These are phyloP conservation scores for Hymenoscyphus linearis DNA, from an alignment of 2,329 filamentous ascomycete species.

Conservation along the genomic window DNA sequence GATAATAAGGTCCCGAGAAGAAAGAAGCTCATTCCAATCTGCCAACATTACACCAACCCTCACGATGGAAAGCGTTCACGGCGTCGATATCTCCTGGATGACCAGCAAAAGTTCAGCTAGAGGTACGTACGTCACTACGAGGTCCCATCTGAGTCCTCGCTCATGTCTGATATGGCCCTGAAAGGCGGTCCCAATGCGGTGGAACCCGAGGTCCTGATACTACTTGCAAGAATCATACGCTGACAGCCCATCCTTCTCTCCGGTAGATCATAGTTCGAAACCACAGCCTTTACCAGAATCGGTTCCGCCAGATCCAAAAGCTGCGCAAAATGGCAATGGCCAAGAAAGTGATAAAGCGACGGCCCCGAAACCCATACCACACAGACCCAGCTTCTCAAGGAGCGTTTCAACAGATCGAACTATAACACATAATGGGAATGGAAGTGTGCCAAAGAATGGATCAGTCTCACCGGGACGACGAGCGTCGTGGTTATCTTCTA, in stretches of 20 bases:
- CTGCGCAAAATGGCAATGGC: conserved; percentile 19
- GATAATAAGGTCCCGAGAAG: conserved; percentile 2
- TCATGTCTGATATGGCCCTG: conserved; percentile 1
- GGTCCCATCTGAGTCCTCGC: not conserved
- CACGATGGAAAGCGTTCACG: conserved; percentile 32
- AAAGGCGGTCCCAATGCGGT: conserved; percentile 9
- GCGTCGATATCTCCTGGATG: conserved; percentile 33
- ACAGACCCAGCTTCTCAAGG: conserved; percentile 24
- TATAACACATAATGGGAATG: conserved; percentile 16
- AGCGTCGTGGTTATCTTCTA: conserved; percentile 87
- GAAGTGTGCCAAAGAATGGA: conserved; percentile 20
- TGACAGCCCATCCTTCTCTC: conserved; percentile 2
- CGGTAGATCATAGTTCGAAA: conserved; percentile 14
- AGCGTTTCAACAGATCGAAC: conserved; percentile 25
- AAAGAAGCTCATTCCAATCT: not conserved
- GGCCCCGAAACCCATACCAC: conserved; percentile 21
- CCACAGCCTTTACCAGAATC: conserved; percentile 12
- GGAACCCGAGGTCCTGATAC: conserved; percentile 5
- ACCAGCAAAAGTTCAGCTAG: conserved; percentile 24
- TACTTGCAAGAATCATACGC: conserved; percentile 3
- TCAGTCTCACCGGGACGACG: conserved; percentile 36
- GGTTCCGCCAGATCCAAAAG: conserved; percentile 9
- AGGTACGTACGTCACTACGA: conserved; percentile 25
- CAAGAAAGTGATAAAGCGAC: conserved; percentile 11
- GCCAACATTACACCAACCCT: not conserved